These are phyloP conservation scores for Pulchroboletus neoregius DNA, from an alignment of 1,284 basidiomycete species.

Conservation along the genomic window DNA sequence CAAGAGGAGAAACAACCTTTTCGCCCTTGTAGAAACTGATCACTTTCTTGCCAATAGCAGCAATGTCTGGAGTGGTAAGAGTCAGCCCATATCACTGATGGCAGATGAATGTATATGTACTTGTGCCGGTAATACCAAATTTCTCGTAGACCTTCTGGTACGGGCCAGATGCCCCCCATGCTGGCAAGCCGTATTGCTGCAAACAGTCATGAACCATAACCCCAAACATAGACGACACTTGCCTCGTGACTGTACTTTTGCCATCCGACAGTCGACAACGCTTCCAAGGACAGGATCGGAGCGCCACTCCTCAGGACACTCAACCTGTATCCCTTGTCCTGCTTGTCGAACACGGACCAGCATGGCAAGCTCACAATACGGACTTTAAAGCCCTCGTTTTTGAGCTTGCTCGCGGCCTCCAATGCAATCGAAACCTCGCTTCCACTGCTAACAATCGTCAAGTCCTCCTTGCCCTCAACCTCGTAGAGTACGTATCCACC, in stretches of 20 bases:
- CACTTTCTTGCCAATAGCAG: conserved; percentile 79
- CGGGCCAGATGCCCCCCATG: conserved; percentile 88
- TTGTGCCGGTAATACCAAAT: conserved; percentile 80
- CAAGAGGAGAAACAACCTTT: conserved; percentile 74
- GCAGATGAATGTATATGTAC: conserved; percentile 42
- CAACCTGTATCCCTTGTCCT: conserved; percentile 76
- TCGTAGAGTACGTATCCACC: conserved; percentile 92
- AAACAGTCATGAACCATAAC: conserved; percentile 11
- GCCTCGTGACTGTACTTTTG: conserved; percentile 82
- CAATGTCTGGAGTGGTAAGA: conserved; percentile 54
- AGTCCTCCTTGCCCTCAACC: conserved; percentile 60
- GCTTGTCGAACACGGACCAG: conserved; percentile 86
- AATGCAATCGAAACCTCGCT: conserved; percentile 85
- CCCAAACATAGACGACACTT: conserved; percentile 11
- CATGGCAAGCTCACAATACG: conserved; percentile 88
- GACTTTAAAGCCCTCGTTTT: conserved; percentile 73
- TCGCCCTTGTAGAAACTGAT: conserved; percentile 83
- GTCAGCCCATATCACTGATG: conserved; percentile 5
- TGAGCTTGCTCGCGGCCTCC: conserved; percentile 79
- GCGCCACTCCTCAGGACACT: conserved; percentile 85
- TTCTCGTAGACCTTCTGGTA: conserved; percentile 88
- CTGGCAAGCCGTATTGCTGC: conserved; percentile 72
- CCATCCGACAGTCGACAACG: conserved; percentile 79
- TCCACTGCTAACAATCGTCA: conserved; percentile 87
- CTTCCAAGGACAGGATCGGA: conserved; percentile 89